Base-by-base conservation (phyloP, 164 flowering plant genomes). In the Saururus chinensis region DNA sequence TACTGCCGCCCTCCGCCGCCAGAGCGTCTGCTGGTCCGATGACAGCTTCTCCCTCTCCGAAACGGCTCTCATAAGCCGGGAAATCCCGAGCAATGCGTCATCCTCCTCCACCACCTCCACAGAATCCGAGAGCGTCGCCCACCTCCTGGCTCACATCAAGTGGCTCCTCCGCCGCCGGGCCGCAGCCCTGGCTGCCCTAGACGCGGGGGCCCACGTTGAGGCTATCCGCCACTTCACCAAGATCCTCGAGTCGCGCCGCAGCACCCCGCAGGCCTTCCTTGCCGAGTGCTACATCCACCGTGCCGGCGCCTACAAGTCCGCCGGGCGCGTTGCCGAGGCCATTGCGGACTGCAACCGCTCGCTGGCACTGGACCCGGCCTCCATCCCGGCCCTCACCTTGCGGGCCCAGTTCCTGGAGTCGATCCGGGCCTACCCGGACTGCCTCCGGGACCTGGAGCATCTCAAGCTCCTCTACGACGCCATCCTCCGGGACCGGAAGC, bases 151-250 rank as follows among this genome's bases (percentile, higher is more conserved):
- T 64, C 93, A 89, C 75, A 84, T 87, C 69, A 95, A 95, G 76
- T 83, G 84, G 67, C 96, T 95, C 57, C 70, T 91, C 48, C 96
- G 99, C 24, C 89, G 98, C 8, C 80, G 86, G 0, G 70, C 96
- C 0, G 95, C 98, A 0, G 99, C 96, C 0, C 49, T 89, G 0
- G 93, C 99, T 0, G 97, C 99, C 56, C 84, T 95, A 1, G 95
- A 95, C 16, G 96, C 96, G 5, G 99, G 98, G 1, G 81, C 89
- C n/a, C 73, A 83, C 72, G 60, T 89, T 1, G 99, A 95, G 74
- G 82, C 99, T 37, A 84, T 89, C 60, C 80, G 99, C 19, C 98
- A 95, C 68, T 91, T 95, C 81, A 75, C 87, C 20, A 95, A 95
- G 70, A 87, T 95, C 45, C 75, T 92, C 1, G 99, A 92, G 23